A percentile compares a stretch with the other conserved stretches of the same genome.
Evolutionary conservation across 2,329 filamentous ascomycete species (phyloP).

Genomic region (Fusarium sp.): DNA sequence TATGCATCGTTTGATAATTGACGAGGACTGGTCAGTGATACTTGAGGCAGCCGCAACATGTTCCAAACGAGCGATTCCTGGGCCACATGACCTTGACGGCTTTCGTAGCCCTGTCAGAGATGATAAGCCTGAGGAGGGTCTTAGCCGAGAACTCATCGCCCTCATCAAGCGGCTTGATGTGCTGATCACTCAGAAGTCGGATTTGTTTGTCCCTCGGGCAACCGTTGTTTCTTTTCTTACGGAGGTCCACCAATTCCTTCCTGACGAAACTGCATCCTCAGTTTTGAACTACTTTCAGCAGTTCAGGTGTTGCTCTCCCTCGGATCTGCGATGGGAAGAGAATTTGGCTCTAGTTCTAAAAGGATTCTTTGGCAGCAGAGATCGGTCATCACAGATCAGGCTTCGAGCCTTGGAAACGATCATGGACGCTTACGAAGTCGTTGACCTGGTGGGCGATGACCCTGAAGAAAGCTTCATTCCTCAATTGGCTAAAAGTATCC

Average conservation of each 20-base stretch:
- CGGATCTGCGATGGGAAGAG: constrained; percentile 74
- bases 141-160: constrained; percentile 56
- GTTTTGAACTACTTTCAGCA: constrained; percentile 76
- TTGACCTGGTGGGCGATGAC: constrained; percentile 68
- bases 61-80: constrained; percentile 48
- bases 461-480: constrained; percentile 67
- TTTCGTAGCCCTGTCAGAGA: constrained; percentile 41
- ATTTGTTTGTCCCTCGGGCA: constrained; percentile 71
- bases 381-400: constrained; percentile 70
- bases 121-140: constrained; percentile 50
- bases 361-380: constrained; percentile 71
- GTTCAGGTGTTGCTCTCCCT: constrained; percentile 77
- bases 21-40: constrained; percentile 74
- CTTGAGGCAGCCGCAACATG: constrained; percentile 70
- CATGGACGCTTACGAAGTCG: constrained; percentile 68
- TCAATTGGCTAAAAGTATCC: constrained; percentile 69
- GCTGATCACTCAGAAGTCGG: constrained; percentile 56
- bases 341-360: constrained; percentile 71
- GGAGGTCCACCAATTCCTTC: constrained; percentile 69
- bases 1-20: constrained; percentile 67
- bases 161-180: constrained; percentile 63
- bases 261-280: constrained; percentile 71
- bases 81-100: constrained; percentile 43
- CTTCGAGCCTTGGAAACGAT: constrained; percentile 71
- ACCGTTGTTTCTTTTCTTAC: constrained; percentile 75